These are phyloP conservation scores for Dioscorea cayenensis DNA, from an alignment of 116 monocot species.

Conservation along the genomic window DNA sequence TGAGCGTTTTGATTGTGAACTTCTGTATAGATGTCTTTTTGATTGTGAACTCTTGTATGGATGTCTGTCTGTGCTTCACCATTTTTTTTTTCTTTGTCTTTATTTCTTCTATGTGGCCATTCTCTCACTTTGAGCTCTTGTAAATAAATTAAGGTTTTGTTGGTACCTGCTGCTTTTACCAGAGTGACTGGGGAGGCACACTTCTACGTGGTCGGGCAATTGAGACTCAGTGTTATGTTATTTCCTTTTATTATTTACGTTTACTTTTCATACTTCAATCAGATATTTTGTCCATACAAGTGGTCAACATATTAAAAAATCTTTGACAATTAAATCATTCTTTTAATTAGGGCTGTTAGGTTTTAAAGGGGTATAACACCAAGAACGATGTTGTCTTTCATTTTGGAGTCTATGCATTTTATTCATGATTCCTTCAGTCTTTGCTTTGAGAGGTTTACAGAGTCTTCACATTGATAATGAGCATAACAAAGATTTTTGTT, in stretches of 20 bases:
- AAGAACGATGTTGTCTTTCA: not conserved
- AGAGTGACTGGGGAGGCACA: conserved; percentile 89
- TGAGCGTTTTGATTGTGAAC: conserved; percentile 2
- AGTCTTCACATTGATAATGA: not conserved
- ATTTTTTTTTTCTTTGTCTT: not conserved
- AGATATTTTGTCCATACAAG: too few species aligned
- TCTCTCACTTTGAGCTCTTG: too few species aligned
- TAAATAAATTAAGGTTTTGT: conserved; percentile 48
- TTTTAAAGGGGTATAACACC: too few species aligned
- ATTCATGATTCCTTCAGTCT: not conserved
- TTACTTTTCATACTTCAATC: too few species aligned
- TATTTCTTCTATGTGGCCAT: too few species aligned
- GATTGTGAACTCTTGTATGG: not conserved
- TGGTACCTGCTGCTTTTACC: conserved; percentile 94
- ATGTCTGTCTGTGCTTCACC: not conserved
- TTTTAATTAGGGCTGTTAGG: too few species aligned
- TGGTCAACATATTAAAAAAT: too few species aligned
- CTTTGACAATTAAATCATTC: too few species aligned
- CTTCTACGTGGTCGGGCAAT: conserved; percentile 87
- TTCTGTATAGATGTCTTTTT: not conserved
- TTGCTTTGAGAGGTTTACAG: not conserved
- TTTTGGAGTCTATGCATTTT: too few species aligned
- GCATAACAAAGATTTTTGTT: not conserved
- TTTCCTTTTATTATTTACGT: not conserved
- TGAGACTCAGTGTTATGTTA: conserved; percentile 93